phyloP scores from a whole-genome alignment of 371 early-diverging fungal genomes.

The Mucor saturninus region DNA sequence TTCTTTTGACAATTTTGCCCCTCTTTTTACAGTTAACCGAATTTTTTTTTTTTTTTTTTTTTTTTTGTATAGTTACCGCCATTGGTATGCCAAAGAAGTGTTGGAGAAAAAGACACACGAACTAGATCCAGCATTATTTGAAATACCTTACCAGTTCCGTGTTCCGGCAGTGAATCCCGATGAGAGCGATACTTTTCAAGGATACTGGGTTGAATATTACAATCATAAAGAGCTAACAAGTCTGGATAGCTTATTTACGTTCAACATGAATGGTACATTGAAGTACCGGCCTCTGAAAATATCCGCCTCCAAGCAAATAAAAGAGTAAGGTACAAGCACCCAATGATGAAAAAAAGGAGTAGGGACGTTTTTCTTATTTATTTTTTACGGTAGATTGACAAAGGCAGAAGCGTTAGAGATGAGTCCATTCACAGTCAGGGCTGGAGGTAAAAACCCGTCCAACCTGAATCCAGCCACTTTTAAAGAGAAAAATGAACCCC shows the following conservation, averaged over 20 bases:
- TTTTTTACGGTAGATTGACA: constrained; percentile 24
- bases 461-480: constrained; percentile 1
- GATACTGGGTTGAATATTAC: constrained; percentile 85
- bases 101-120: constrained; percentile 37
- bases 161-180: constrained; percentile 36
- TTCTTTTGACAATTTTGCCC: no score
- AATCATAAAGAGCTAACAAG: constrained; percentile 74
- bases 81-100: constrained; percentile 64
- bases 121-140: constrained; percentile 24
- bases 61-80: constrained; percentile 52
- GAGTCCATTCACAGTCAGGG: constrained; percentile 60
- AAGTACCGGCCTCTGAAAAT: constrained; percentile 59
- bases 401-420: constrained; percentile 42
- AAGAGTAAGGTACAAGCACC: constrained; percentile 23
- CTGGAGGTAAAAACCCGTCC: constrained; percentile 1
- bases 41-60: no score
- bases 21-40: no score
- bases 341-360: background rate
- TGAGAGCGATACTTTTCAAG: constrained; percentile 48
- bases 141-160: constrained; percentile 36
- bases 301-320: constrained; percentile 24
- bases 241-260: constrained; percentile 76
- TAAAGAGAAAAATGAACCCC: constrained; percentile 16
- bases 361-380: background rate
- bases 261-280: constrained; percentile 84